Evolutionary conservation across 371 early-diverging fungal species (phyloP), one percentile per base, ranked within the genome.

Genomic region (Mucor mucedo): DNA sequence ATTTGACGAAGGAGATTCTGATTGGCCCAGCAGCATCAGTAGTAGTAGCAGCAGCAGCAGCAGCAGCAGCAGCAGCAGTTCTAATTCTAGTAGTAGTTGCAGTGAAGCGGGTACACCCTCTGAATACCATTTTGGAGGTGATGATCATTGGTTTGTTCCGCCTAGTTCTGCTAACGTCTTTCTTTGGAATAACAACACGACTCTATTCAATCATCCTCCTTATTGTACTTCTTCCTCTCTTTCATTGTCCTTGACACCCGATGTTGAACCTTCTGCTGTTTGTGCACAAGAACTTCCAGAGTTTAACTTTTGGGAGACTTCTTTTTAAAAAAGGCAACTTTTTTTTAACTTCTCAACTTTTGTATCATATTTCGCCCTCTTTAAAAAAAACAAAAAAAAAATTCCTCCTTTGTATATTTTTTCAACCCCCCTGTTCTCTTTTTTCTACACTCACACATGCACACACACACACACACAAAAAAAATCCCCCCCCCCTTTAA

Each of bases 101-200:
- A 75, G 76, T 56, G 79, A 78, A 64, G 79, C 66, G 27, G 70
- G 63, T 38, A 78, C 79, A 14, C 79, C 79, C 21, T 66, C 68
- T 45, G 28, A 50, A 6, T 30, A 60, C 29, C 9, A 21, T 30
- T 38, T 69, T 13, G 67, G 65, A n/a, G 57, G 62, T 21, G 57
- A 45, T 10, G 60, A 63, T 39, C 39, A 68, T 32, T 62, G 64
- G 29, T 9, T 70, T 9, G 67, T 73, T 53, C 56, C 70, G 11
- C 70, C 76, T 21, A 55, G 67, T 61, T 73, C 76, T 5, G 58
- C 70, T 39, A 72, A 78, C 47, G 74, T 76, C n/a, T 78, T 78
- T 62, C 47, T 73, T 5, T 71, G 70, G 54, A 76, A 50, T 30
- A 29, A 50, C 2, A 50, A 10, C 11, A 30, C 9, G 4, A 4